Base-by-base conservation (phyloP, 108 stramenopile species). In the Cyclotella cryptica region DNA sequence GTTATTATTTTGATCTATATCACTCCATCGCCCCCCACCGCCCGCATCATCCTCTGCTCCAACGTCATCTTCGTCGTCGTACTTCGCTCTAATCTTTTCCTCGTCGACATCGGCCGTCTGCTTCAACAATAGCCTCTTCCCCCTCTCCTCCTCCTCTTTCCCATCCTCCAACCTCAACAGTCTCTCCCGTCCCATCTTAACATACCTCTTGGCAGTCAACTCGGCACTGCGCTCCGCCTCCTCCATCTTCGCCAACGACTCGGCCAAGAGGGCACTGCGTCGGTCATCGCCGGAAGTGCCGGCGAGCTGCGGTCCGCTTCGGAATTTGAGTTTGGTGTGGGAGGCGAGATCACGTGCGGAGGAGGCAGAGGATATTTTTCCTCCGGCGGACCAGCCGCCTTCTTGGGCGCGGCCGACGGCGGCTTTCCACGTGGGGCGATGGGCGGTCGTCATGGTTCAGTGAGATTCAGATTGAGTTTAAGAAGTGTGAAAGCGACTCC, bases 361-460 rank as follows among this genome's bases (percentile, higher is more conserved):
- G 53, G 74, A 54, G 60, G 59, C 78, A 14, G 81, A 58, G 52
- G 92, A 93, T 22, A 65, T 18, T 24, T 84, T 83, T 39, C 96
- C 96, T 52, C 93, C 95, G 35, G 90, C 77, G 49, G 72, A 72
- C 93, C 94, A 96, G 55, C 92, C 92, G 47, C 95, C 97, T 68
- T 90, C 93, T 57, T 93, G 79, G 74, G 92, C 88, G 44, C 85
- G 81, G 45, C 93, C 97, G 22, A 94, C 93, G 46, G 97, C 97
- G 24, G 97, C 92, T 80, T 96, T 98, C 93, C 93, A 96, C 11
- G 95, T 96, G 62, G 97, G 95, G 65, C 95, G 75, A 79, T 97
- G 97, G 74, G 95, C 94, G 27, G 94, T 95, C 28, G 94, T 93
- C 94, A 97, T 95, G 74, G 71, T 72, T 68, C 18, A 35, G 40